phyloP scores from a whole-genome alignment of 768 basidiomycete species.

The Serendipita sp. region DNA sequence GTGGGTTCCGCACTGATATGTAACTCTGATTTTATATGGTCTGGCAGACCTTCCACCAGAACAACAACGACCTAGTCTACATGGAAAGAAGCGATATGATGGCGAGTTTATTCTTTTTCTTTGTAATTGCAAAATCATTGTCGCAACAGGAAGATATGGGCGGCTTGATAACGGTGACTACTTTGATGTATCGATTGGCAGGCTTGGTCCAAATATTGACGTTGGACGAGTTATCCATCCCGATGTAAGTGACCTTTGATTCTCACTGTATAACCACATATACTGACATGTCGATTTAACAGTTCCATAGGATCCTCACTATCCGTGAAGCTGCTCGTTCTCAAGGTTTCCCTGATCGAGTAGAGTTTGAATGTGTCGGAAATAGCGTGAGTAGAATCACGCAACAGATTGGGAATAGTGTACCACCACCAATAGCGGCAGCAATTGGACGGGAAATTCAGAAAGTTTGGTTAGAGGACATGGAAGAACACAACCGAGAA shows the following conservation, averaged over 20 bases:
- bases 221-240: slow-evolving; percentile 52
- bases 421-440: background rate
- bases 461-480: background rate
- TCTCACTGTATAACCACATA: background rate
- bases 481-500: background rate
- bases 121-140: background rate
- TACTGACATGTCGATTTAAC: background rate
- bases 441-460: slow-evolving; percentile 5
- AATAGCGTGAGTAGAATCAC: slow-evolving; percentile 42
- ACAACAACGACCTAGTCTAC: background rate
- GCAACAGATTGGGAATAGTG: slow-evolving; percentile 2
- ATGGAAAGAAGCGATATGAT: background rate
- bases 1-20: background rate
- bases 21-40: background rate
- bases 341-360: slow-evolving; percentile 68
- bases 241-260: slow-evolving; percentile 26
- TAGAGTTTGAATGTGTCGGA: slow-evolving; percentile 38
- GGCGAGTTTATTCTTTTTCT: background rate
- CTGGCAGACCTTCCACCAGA: background rate
- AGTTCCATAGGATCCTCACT: slow-evolving; percentile 58
- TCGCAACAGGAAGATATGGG: background rate
- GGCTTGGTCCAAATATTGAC: slow-evolving; percentile 25
- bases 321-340: slow-evolving; percentile 64
- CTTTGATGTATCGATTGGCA: background rate
- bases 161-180: background rate